phyloP scores from a whole-genome alignment of 305 asterid genomes.

The Euphrasia arctica region DNA sequence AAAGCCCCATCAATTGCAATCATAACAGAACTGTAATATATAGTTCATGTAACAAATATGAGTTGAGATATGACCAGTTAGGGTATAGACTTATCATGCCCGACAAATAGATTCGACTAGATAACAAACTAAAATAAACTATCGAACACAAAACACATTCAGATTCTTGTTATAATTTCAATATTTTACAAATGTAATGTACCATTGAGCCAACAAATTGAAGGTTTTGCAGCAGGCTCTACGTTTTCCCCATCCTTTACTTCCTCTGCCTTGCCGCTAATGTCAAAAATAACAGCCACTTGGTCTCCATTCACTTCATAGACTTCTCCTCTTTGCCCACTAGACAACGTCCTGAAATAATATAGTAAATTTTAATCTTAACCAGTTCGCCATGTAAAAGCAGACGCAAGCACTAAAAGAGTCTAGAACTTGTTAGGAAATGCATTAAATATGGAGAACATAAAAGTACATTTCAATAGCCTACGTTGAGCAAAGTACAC shows the following conservation, averaged over 20 bases:
- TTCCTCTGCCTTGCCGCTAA: constrained; percentile 36
- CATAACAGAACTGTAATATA: too few relatives aligned
- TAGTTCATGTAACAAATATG: not conserved
- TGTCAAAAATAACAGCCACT: constrained; percentile 77
- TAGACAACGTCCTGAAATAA: constrained; percentile 59
- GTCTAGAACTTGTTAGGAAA: constrained; percentile 24
- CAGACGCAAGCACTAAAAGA: constrained; percentile 17
- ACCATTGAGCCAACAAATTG: constrained; percentile 86
- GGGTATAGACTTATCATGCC: too few relatives aligned
- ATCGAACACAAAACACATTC: constrained; percentile 19
- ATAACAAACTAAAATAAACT: constrained; percentile 4
- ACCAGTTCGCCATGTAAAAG: constrained; percentile 21
- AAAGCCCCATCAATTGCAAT: too few relatives aligned
- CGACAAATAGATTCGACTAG: too few relatives aligned
- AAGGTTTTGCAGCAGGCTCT: constrained; percentile 48
- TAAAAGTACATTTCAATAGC: constrained; percentile 23
- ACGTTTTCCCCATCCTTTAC: constrained; percentile 43
- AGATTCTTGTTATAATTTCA: constrained; percentile 14
- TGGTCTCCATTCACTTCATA: constrained; percentile 85
- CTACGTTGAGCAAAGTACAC: constrained; percentile 22
- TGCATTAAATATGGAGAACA: constrained; percentile 18
- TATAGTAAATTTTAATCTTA: constrained; percentile 16
- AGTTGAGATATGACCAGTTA: not conserved
- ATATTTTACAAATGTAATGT: constrained; percentile 27
- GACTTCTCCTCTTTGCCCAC: constrained; percentile 92